Evolutionary conservation across 192 early-diverging fungal genomes (phyloP), one percentile per base, ranked within the genome.

Genomic region (Helicostylum pulchrum): DNA sequence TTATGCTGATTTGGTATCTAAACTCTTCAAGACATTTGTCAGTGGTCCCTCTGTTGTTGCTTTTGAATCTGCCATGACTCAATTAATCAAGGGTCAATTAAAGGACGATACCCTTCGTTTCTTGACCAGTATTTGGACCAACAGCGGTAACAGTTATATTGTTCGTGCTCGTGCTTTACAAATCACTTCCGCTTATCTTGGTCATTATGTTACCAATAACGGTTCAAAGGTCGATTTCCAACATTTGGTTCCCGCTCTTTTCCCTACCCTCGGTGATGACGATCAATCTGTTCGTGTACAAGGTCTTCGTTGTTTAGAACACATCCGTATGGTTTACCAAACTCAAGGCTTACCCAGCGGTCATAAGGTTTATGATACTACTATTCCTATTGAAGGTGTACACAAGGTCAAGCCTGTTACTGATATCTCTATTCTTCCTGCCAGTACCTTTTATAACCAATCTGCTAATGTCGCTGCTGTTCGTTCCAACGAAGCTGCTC

Each of bases 201-300:
- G 57, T 2, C 68, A 65, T 20, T 59, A 72, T 17, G 17, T 36
- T 3, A 64, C 68, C 7, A n/a, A 42, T 26, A 14, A 23, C 0
- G 19, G 12, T 7, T 4, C 57, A 7, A 48, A 48, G 3, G 48
- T 65, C 31, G 89, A 91, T 53, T 89, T 83, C 70, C 89, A 91
- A 68, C 71, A 83, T 14, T 61, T 89, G 15, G 76, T 88, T 0
- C 94, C 95, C 7, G 71, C 83, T 0, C 63, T 97, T 19, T 63
- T 97, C 17, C 78, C 90, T 19, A 78, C 82, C 19, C 75, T 97
- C 23, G 68, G 64, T 10, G 80, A 89, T 69, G 62, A 64, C 7
- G 65, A 80, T 51, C 68, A 69, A 43, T 66, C 71, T 11, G 79
- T 94, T 43, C 91, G 94, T 34, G 71, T 77, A 4, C 72, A 79